Percentiles rank a stretch among this genome's conserved stretches.
phyloP scores from a whole-genome alignment of 1,139 yeast genomes.

The Suhomyces anneliseae region DNA sequence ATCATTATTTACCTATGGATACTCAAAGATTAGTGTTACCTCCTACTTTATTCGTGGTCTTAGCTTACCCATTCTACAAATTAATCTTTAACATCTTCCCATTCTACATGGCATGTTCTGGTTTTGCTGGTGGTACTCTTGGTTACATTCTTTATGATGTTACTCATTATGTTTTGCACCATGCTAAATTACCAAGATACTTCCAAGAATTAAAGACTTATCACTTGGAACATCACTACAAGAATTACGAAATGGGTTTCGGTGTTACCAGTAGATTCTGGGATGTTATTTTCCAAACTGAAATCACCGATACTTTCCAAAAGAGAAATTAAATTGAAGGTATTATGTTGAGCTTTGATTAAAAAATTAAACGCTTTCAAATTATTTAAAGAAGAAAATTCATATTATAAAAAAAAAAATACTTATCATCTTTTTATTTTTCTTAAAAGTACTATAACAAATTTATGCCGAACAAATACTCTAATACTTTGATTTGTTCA shows the following conservation, averaged over 20 bases:
- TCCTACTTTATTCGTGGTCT: conserved; percentile 68
- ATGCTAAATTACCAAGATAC: conserved; percentile 71
- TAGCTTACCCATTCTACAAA: conserved; percentile 46
- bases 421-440: neutral
- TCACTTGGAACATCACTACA: conserved; percentile 96
- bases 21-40: conserved; percentile 91
- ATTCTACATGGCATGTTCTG: conserved; percentile 50
- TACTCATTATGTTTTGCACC: conserved; percentile 86
- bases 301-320: conserved; percentile 38
- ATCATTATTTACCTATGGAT: conserved; percentile 98
- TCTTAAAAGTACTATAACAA: neutral
- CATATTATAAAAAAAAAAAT: too few relatives aligned
- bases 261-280: conserved; percentile 94
- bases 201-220: conserved; percentile 79
- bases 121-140: conserved; percentile 90
- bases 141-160: conserved; percentile 92
- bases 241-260: conserved; percentile 92
- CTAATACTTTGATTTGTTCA: neutral
- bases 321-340: conserved; percentile 25
- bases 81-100: conserved; percentile 43
- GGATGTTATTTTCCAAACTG: conserved; percentile 88
- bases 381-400: too few relatives aligned
- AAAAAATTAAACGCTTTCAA: neutral
- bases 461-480: neutral
- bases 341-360: neutral